Percentiles rank a stretch among this genome's conserved stretches.
Conservation (phyloP, 129 eudicot genomes). For the Flaveria bidentis region DNA sequence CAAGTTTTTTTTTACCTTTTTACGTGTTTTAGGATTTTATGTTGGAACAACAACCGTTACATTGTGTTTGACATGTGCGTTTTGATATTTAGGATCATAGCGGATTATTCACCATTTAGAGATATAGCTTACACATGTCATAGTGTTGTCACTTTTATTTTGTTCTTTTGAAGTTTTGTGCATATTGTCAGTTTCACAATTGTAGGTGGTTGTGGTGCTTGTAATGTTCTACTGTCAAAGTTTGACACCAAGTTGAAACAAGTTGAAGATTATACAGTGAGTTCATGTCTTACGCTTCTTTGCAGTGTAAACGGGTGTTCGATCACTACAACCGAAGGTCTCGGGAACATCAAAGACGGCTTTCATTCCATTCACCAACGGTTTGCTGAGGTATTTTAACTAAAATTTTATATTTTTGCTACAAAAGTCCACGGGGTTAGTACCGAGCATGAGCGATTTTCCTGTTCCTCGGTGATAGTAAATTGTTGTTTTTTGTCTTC, state of each 20-base stretch:
- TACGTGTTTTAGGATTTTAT: no score
- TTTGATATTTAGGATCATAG: no score
- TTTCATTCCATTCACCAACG: conserved; percentile 91
- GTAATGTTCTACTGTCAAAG: conserved; percentile 75
- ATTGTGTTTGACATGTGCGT: no score
- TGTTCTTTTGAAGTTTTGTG: not conserved
- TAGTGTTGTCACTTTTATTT: no score
- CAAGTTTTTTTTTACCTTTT: no score
- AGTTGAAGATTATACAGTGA: conserved; percentile 51
- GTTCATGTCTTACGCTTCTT: conserved; percentile 88
- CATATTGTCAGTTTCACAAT: conserved; percentile 22
- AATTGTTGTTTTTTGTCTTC: not conserved
- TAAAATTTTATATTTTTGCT: not conserved
- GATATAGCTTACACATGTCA: no score
- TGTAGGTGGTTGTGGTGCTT: conserved; percentile 97
- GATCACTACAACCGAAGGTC: conserved; percentile 87
- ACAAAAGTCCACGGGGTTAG: not conserved
- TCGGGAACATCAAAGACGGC: conserved; percentile 81
- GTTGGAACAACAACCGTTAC: rapidly evolving
- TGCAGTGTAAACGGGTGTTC: conserved; percentile 78
- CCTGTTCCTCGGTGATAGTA: not conserved
- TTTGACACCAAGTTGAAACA: conserved; percentile 47
- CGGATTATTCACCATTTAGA: no score
- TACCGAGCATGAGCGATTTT: not conserved
- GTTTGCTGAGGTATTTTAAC: conserved; percentile 61